Conservation (phyloP, 2,329 filamentous ascomycete genomes). For the Penicillium sp. region DNA sequence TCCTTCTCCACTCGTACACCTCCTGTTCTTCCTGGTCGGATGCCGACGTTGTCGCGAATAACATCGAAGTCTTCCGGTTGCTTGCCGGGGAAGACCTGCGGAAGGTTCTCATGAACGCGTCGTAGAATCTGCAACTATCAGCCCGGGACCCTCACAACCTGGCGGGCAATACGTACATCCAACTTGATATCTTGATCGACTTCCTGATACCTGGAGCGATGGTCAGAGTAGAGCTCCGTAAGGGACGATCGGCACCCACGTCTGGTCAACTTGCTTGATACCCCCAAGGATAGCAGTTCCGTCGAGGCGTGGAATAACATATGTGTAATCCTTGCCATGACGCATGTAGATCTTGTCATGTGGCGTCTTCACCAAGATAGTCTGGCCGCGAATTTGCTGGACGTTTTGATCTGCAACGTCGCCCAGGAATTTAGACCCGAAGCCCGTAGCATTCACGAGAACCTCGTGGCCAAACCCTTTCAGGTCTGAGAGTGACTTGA, state of each 20-base stretch:
- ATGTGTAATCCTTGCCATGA: slow-evolving; percentile 14
- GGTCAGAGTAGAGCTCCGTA: not conserved
- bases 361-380: not conserved
- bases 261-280: slow-evolving; percentile 9
- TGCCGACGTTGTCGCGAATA: slow-evolving; percentile 31
- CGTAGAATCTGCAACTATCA: slow-evolving; percentile 23
- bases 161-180: not conserved
- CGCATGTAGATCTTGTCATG: slow-evolving; percentile 16
- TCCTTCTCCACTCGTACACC: slow-evolving; percentile 36
- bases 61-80: slow-evolving; percentile 25
- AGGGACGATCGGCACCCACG: not conserved
- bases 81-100: slow-evolving; percentile 24
- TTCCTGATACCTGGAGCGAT: not conserved
- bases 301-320: slow-evolving; percentile 15
- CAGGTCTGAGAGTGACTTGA: slow-evolving; percentile 26
- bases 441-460: slow-evolving; percentile 31
- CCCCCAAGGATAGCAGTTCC: slow-evolving; percentile 18
- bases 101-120: slow-evolving; percentile 28
- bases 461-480: slow-evolving; percentile 29
- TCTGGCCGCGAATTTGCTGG: slow-evolving; percentile 28
- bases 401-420: slow-evolving; percentile 26
- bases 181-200: not conserved
- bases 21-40: slow-evolving; percentile 21
- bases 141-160: not conserved
- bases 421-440: slow-evolving; percentile 23